Conservation (phyloP, 768 basidiomycete genomes). For the Hygrophorus pudorinus region DNA sequence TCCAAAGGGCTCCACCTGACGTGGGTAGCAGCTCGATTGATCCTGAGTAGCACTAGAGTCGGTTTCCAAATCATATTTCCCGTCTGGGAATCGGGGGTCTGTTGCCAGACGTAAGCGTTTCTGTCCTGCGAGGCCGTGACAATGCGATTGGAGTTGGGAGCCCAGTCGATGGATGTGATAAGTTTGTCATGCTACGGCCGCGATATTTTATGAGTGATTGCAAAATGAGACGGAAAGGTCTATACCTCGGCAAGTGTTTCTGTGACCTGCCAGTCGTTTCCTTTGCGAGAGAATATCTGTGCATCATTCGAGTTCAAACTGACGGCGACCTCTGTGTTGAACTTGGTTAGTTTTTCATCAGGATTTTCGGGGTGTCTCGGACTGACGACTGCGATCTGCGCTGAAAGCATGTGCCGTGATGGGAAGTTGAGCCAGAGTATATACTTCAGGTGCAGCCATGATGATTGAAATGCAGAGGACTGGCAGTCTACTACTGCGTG, state of each 20-base stretch:
- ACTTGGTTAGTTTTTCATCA: constrained; percentile 2
- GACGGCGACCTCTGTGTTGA: constrained; percentile 71
- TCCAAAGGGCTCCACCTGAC: constrained; percentile 97
- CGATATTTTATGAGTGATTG: background rate
- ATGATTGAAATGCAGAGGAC: constrained; percentile 47
- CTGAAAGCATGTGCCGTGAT: constrained; percentile 90
- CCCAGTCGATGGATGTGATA: constrained; percentile 99
- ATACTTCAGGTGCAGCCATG: constrained; percentile 71
- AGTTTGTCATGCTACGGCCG: constrained; percentile 85
- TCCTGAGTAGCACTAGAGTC: constrained; percentile 86
- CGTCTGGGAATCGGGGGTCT: constrained; percentile 60
- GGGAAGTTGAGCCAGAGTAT: constrained; percentile 69
- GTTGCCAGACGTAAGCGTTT: constrained; percentile 98
- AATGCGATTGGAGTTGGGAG: constrained; percentile 91
- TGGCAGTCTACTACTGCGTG: constrained; percentile 64
- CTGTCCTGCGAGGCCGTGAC: constrained; percentile 99
- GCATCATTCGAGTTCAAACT: constrained; percentile 87
- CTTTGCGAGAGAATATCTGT: constrained; percentile 64
- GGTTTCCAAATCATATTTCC: constrained; percentile 84
- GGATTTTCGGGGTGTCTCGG: background rate
- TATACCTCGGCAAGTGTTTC: constrained; percentile 82
- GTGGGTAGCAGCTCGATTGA: constrained; percentile 92
- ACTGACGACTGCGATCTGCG: constrained; percentile 76
- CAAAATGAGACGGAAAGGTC: background rate
- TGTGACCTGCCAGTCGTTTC: constrained; percentile 55